These are phyloP conservation scores for Neurospora pannonica DNA, from an alignment of 495 filamentous ascomycete genomes.

Conservation along the genomic window DNA sequence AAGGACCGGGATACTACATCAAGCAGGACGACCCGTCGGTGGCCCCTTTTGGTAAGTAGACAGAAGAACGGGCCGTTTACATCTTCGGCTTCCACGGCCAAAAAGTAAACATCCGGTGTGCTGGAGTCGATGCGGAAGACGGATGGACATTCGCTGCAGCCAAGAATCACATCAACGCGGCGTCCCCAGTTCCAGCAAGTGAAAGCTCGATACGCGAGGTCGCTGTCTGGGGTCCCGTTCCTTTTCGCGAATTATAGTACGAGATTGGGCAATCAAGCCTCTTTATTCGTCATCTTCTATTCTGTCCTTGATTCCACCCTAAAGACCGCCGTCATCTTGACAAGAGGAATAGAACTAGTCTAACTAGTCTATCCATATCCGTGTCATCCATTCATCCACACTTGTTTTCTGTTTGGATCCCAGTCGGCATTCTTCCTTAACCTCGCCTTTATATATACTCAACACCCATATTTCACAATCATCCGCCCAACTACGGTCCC, in stretches of 20 bases:
- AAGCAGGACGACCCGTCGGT: background rate
- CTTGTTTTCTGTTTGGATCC: background rate
- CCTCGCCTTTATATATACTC: background rate
- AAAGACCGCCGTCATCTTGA: background rate
- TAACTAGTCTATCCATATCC: background rate
- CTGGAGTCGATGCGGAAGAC: background rate
- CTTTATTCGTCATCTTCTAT: background rate
- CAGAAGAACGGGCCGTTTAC: background rate
- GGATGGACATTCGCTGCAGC: background rate
- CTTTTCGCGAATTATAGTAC: background rate
- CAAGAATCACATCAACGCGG: background rate
- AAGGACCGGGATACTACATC: background rate
- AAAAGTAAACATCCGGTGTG: slow-evolving; percentile 4
- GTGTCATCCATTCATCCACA: background rate
- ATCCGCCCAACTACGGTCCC: background rate
- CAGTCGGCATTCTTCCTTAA: background rate
- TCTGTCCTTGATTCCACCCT: background rate
- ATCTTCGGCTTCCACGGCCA: slow-evolving; percentile 3
- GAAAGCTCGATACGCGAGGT: background rate
- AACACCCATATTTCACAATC: background rate
- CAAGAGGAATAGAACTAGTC: background rate
- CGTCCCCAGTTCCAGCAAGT: background rate
- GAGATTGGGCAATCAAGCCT: background rate
- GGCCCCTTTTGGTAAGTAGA: background rate
- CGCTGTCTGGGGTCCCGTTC: background rate